Evolutionary conservation across 345 rosid species (phyloP).

Genomic region (Rhodomyrtus tomentosa): DNA sequence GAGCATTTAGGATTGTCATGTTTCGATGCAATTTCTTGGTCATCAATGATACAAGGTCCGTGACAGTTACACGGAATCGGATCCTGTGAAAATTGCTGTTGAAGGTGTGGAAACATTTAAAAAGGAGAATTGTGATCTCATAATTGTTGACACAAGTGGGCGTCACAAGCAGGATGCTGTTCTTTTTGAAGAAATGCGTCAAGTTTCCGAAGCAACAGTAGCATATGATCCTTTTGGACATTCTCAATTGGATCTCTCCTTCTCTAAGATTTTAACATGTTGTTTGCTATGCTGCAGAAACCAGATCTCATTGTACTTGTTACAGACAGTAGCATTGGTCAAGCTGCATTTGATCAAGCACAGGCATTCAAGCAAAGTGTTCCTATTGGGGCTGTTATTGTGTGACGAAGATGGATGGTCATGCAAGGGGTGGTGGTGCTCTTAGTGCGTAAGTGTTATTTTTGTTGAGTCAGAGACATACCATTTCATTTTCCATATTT

Average conservation of each 20-base stretch:
- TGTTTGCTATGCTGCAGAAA: constrained; percentile 38
- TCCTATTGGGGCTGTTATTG: constrained; percentile 82
- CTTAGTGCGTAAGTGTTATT: constrained; percentile 76
- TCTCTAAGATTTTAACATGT: not conserved
- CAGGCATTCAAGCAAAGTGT: constrained; percentile 90
- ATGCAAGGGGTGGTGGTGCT: constrained; percentile 98
- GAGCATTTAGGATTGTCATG: not conserved
- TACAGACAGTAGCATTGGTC: constrained; percentile 96
- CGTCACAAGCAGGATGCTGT: constrained; percentile 95
- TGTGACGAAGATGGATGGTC: constrained; percentile 93
- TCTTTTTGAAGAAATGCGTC: constrained; percentile 95
- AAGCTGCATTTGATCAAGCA: constrained; percentile 93
- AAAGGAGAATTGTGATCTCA: constrained; percentile 81
- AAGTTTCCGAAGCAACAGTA: constrained; percentile 96
- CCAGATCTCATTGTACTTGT: constrained; percentile 88
- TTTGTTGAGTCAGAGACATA: not conserved
- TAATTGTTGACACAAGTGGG: constrained; percentile 92
- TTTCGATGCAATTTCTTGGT: not conserved
- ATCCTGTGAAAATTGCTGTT: constrained; percentile 88
- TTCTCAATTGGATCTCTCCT: not conserved
- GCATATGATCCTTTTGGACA: not conserved
- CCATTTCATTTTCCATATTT: not conserved
- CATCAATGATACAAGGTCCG: not conserved
- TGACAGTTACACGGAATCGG: constrained; percentile 77
- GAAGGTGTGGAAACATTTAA: constrained; percentile 92